A percentile compares a stretch with the other conserved stretches of the same genome.
phyloP scores from a whole-genome alignment of 441 rosid genomes.

The Adansonia grandidieri region DNA sequence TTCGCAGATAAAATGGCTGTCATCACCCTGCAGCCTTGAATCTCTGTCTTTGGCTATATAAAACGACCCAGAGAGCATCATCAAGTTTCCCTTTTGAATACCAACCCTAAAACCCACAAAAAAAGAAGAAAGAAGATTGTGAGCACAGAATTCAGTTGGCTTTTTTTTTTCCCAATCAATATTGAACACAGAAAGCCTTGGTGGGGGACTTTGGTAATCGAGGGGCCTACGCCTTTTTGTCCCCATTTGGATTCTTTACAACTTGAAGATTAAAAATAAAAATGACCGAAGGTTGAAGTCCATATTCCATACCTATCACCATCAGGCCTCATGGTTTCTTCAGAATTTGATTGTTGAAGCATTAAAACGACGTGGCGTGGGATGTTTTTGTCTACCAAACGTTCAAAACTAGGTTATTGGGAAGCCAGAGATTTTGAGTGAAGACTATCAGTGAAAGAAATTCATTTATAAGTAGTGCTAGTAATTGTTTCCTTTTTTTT shows the following conservation, averaged over 20 bases:
- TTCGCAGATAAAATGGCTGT: conserved; percentile 14
- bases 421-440: neutral
- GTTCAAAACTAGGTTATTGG: neutral
- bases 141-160: neutral
- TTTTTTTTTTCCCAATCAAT: neutral
- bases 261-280: neutral
- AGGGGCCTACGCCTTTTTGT: neutral
- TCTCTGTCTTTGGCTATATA: neutral
- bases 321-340: neutral
- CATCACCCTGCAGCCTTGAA: neutral
- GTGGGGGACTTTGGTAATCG: neutral
- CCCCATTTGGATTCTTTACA: neutral
- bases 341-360: conserved; percentile 2
- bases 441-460: neutral
- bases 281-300: neutral
- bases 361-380: neutral
- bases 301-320: neutral
- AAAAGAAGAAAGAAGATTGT: neutral
- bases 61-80: conserved; percentile 4
- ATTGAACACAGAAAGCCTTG: neutral
- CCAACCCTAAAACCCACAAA: neutral
- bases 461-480: neutral
- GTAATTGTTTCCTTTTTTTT: neutral
- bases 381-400: neutral
- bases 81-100: neutral